Percentiles rank a stretch among this genome's conserved stretches.
These are phyloP conservation scores for Raphanus sativus DNA, from an alignment of 345 rosid genomes.

Conservation along the genomic window DNA sequence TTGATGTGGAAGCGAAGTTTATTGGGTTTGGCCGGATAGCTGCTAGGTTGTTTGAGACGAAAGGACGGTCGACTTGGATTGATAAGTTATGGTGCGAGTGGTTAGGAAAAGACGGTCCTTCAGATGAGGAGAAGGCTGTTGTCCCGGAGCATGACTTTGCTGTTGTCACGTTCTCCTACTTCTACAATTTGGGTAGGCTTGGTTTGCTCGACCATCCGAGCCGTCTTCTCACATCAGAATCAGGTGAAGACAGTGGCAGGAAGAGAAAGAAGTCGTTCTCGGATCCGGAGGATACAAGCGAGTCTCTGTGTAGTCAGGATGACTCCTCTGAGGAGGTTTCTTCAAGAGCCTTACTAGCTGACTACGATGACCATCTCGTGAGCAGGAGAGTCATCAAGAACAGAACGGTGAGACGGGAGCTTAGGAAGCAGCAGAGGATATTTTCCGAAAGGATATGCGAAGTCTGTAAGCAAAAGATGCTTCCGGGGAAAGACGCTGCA, in stretches of 20 bases:
- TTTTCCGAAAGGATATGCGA: conserved; percentile 89
- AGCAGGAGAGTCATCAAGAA: conserved; percentile 54
- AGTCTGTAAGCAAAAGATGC: conserved; percentile 92
- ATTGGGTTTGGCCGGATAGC: conserved; percentile 61
- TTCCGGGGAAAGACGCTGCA: conserved; percentile 81
- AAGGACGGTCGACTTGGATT: conserved; percentile 42
- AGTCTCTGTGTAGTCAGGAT: conserved; percentile 56
- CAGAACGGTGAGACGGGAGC: conserved; percentile 65
- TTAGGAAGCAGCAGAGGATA: conserved; percentile 74
- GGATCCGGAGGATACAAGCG: conserved; percentile 74
- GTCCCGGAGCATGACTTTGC: conserved; percentile 71
- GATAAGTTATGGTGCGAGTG: conserved; percentile 91
- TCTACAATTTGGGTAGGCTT: conserved; percentile 68
- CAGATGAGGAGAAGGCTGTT: conserved; percentile 36
- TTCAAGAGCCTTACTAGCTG: conserved; percentile 47
- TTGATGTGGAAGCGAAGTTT: conserved; percentile 57
- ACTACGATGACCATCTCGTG: conserved; percentile 60
- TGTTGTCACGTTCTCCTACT: conserved; percentile 58
- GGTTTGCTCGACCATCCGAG: conserved; percentile 61
- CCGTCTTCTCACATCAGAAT: conserved; percentile 49
- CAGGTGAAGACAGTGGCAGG: conserved; percentile 39
- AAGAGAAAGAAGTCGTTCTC: conserved; percentile 76
- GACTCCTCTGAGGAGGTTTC: conserved; percentile 75
- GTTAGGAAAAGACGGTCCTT: conserved; percentile 55
- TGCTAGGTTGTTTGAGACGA: conserved; percentile 52